phyloP scores from a whole-genome alignment of 2,329 filamentous ascomycete genomes.

The Huntiella omanensis region DNA sequence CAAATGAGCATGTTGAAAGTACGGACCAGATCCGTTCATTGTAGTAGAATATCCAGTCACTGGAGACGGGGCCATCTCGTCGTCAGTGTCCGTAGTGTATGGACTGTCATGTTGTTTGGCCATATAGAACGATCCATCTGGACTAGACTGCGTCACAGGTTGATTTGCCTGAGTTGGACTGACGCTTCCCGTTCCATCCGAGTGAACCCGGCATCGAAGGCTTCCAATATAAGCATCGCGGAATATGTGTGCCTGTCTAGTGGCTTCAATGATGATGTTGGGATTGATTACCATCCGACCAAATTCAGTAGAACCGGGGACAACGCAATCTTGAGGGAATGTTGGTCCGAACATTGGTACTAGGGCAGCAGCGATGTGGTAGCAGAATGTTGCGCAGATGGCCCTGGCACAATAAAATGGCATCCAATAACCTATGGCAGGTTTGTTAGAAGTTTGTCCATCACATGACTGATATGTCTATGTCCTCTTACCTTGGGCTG shows the following conservation, averaged over 20 bases:
- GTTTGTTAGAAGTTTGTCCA: slow-evolving; percentile 9
- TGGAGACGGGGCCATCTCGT: slow-evolving; percentile 16
- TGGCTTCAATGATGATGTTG: slow-evolving; percentile 33
- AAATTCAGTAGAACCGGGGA: slow-evolving; percentile 42
- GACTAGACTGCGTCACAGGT: not conserved
- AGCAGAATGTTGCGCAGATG: slow-evolving; percentile 78
- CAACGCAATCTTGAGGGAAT: slow-evolving; percentile 57
- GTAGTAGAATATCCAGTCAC: not conserved
- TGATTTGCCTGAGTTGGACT: not conserved
- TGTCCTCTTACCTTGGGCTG: slow-evolving; percentile 55
- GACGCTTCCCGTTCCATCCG: slow-evolving; percentile 2
- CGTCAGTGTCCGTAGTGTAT: slow-evolving; percentile 24
- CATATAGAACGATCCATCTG: not conserved
- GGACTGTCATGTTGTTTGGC: slow-evolving; percentile 16
- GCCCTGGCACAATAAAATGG: slow-evolving; percentile 73
- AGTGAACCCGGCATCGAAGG: not conserved
- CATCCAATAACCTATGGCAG: slow-evolving; percentile 73
- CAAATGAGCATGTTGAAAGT: not conserved
- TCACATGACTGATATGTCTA: not conserved
- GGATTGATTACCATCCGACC: slow-evolving; percentile 47
- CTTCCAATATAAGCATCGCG: slow-evolving; percentile 18
- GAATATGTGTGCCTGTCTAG: slow-evolving; percentile 27
- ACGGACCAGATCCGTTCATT: not conserved
- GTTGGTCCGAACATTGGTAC: slow-evolving; percentile 77
- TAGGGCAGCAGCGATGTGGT: slow-evolving; percentile 62